phyloP scores from a whole-genome alignment of 768 basidiomycete genomes.

The Multifurca ochricompacta region DNA sequence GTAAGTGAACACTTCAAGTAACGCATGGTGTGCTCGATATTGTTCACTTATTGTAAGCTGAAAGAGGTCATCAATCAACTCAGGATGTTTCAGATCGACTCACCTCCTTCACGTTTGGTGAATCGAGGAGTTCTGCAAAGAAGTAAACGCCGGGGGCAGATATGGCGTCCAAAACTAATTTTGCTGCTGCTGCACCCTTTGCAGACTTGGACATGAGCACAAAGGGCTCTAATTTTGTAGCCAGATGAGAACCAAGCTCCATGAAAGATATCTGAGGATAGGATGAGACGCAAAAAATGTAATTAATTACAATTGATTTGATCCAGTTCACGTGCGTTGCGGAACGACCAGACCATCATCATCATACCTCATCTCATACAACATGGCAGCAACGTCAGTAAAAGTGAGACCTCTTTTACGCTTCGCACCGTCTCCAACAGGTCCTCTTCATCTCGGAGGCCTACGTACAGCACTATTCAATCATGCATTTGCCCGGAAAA shows the following conservation, averaged over 20 bases:
- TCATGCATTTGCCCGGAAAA: conserved; percentile 73
- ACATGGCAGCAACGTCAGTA: not conserved
- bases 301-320: too few relatives aligned
- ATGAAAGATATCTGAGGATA: conserved; percentile 29
- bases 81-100: conserved; percentile 18
- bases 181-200: conserved; percentile 89
- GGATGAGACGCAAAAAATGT: too few relatives aligned
- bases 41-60: conserved; percentile 67
- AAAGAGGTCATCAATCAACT: not conserved
- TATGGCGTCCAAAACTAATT: conserved; percentile 79
- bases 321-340: conserved; percentile 3
- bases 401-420: conserved; percentile 46
- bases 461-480: conserved; percentile 93
- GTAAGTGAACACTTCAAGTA: conserved; percentile 86
- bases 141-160: conserved; percentile 87
- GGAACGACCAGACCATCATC: too few relatives aligned
- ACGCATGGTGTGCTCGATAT: conserved; percentile 47
- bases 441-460: conserved; percentile 88
- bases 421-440: conserved; percentile 97
- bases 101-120: conserved; percentile 81
- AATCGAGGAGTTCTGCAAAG: conserved; percentile 80
- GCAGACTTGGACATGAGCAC: conserved; percentile 86
- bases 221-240: conserved; percentile 79
- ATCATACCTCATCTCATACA: too few relatives aligned
- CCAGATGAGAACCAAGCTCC: conserved; percentile 57